phyloP scores from a whole-genome alignment of 768 basidiomycete species.

The Chalciporus sphaerocephalus region DNA sequence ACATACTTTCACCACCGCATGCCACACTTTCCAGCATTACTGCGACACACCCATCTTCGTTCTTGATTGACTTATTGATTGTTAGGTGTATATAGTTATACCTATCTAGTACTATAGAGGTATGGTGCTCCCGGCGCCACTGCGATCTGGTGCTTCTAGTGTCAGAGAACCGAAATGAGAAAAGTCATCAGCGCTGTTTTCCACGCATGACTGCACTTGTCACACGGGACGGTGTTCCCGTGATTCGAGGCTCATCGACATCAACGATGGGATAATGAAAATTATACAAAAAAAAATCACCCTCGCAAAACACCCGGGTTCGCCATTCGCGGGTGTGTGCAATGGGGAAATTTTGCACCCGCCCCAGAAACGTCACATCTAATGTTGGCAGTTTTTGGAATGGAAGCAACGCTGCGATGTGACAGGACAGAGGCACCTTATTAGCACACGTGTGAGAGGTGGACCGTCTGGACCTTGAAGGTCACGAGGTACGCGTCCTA shows the following conservation, averaged over 20 bases:
- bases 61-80: conserved; percentile 7
- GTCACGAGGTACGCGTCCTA: not conserved
- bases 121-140: conserved; percentile 1
- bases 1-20: conserved; percentile 6
- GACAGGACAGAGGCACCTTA: too few relatives aligned
- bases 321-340: too few relatives aligned
- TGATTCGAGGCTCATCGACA: too few relatives aligned
- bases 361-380: not conserved
- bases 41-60: conserved; percentile 14
- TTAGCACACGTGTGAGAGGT: not conserved
- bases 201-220: conserved; percentile 5
- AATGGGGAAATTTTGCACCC: conserved; percentile 6
- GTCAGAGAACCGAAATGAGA: conserved; percentile 15
- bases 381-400: not conserved
- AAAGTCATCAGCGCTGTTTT: conserved; percentile 3
- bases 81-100: conserved; percentile 31
- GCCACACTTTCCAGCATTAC: conserved; percentile 2
- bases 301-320: too few relatives aligned
- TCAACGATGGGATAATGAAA: too few relatives aligned
- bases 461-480: not conserved
- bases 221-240: conserved; percentile 9
- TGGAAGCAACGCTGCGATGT: not conserved
- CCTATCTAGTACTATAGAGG: conserved; percentile 24
- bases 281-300: too few relatives aligned
- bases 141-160: not conserved